Conservation (phyloP, 1,284 basidiomycete species). For the Fomitopsis pinicola region DNA sequence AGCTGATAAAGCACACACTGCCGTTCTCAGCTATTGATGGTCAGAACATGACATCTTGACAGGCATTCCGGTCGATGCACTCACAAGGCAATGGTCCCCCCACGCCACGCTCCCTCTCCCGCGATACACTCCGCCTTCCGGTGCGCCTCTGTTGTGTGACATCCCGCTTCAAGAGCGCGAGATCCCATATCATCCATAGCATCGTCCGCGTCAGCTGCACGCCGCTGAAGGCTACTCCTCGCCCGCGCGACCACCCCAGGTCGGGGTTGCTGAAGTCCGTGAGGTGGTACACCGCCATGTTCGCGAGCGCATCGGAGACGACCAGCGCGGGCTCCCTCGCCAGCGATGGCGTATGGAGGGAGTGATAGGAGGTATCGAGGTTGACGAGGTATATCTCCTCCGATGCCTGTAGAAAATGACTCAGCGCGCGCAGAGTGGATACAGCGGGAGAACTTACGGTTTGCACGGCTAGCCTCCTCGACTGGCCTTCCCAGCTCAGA, state of each 20-base stretch:
- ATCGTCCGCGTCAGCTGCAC: constrained; percentile 16
- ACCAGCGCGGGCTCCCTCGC: not conserved
- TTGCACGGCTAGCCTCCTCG: constrained; percentile 11
- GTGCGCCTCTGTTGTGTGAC: constrained; percentile 4
- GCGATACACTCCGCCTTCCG: not conserved
- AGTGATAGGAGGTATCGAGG: constrained; percentile 6
- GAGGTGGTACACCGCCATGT: constrained; percentile 6
- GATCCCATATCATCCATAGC: constrained; percentile 14
- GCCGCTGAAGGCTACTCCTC: constrained; percentile 8
- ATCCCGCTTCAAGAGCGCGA: constrained; percentile 6
- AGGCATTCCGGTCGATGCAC: not conserved
- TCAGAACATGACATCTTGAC: not conserved
- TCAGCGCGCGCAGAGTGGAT: not conserved
- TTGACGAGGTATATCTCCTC: constrained; percentile 14
- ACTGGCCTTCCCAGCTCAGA: constrained; percentile 11
- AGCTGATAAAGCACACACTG: constrained; percentile 12
- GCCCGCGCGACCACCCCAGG: constrained; percentile 7
- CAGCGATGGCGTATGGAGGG: not conserved
- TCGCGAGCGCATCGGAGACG: not conserved
- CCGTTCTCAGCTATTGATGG: not conserved
- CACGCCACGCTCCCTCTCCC: not conserved
- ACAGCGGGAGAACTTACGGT: constrained; percentile 2
- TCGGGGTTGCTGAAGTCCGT: constrained; percentile 10
- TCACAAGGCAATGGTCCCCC: not conserved
- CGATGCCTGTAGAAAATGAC: constrained; percentile 4